A percentile compares a stretch with the other conserved stretches of the same genome.
Conservation (phyloP, 768 basidiomycete species). For the Hygrocybe punicea region DNA sequence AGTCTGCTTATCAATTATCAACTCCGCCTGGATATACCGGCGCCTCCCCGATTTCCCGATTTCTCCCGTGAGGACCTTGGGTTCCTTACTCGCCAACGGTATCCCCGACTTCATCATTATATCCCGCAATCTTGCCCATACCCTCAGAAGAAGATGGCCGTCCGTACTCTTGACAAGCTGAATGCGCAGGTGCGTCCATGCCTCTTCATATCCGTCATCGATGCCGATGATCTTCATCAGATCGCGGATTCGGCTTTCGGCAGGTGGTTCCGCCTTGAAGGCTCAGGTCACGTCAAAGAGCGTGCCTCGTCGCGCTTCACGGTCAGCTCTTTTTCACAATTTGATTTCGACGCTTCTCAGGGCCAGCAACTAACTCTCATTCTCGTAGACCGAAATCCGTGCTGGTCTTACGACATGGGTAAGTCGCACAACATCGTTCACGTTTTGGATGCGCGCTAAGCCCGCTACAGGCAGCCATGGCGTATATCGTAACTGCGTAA, state of each 20-base stretch:
- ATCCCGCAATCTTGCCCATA: too few species aligned
- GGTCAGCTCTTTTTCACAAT: conserved; percentile 33
- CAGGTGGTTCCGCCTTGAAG: conserved; percentile 71
- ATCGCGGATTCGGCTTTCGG: conserved; percentile 50
- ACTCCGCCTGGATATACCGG: too few species aligned
- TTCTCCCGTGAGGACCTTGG: too few species aligned
- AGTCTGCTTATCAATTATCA: too few species aligned
- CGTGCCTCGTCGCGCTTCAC: conserved; percentile 63
- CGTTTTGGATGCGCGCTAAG: conserved; percentile 9
- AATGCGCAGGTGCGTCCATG: conserved; percentile 29
- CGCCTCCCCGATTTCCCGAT: too few species aligned
- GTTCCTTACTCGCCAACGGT: too few species aligned
- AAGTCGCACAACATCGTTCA: conserved; percentile 19
- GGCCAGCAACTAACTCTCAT: not conserved
- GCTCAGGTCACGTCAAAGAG: conserved; percentile 61
- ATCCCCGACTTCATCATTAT: too few species aligned
- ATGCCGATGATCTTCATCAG: conserved; percentile 22
- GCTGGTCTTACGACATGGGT: conserved; percentile 83
- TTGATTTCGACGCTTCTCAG: too few species aligned
- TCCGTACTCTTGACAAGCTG: conserved; percentile 20
- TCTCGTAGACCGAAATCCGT: conserved; percentile 65
- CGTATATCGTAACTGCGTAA: conserved; percentile 58
- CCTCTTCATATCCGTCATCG: not conserved
- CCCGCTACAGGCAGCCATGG: conserved; percentile 63
- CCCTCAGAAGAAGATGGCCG: conserved; percentile 1